Evolutionary conservation across 345 rosid species (phyloP).

Genomic region (Gynandropsis gynandra): DNA sequence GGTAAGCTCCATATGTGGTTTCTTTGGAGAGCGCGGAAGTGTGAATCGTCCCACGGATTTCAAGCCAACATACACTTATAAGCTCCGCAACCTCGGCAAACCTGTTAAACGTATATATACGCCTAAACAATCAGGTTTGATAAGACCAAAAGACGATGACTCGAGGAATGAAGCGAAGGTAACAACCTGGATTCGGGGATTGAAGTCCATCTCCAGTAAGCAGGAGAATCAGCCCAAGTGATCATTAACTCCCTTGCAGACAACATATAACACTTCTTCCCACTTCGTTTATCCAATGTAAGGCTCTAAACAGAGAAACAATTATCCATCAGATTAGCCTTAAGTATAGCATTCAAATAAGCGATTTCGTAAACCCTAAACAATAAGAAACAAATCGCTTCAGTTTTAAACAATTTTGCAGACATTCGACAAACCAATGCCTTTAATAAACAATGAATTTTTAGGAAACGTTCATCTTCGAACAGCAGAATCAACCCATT

Average conservation of each 20-base stretch:
- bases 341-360: too few relatives aligned
- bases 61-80: constrained; percentile 40
- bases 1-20: constrained; percentile 40
- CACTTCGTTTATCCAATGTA: constrained; percentile 30
- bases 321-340: too few relatives aligned
- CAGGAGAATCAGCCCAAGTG: constrained; percentile 35
- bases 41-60: constrained; percentile 37
- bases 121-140: background rate
- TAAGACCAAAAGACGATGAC: background rate
- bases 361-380: too few relatives aligned
- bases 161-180: background rate
- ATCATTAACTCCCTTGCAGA: constrained; percentile 39
- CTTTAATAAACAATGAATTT: background rate
- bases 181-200: constrained; percentile 28
- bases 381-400: too few relatives aligned
- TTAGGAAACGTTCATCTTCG: too few relatives aligned
- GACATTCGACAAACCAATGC: background rate
- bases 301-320: constrained; percentile 24
- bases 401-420: too few relatives aligned
- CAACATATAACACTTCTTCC: constrained; percentile 45
- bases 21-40: constrained; percentile 31
- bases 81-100: constrained; percentile 41
- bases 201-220: constrained; percentile 38
- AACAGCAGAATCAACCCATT: background rate
- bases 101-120: constrained; percentile 16